phyloP scores from a whole-genome alignment of 495 filamentous ascomycete genomes.

The Penicillium pulvis region DNA sequence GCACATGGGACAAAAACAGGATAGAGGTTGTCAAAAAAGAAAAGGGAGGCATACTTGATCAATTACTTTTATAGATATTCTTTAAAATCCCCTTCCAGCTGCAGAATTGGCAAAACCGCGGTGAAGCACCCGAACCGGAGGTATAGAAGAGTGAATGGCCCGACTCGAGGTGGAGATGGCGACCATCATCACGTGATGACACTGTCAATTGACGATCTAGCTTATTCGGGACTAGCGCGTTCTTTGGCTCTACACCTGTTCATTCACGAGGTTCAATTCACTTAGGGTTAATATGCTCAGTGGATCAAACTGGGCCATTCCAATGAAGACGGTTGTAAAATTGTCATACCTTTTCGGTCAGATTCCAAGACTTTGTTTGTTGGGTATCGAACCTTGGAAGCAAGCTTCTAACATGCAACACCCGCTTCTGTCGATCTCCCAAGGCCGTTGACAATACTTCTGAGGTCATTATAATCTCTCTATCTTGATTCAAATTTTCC shows the following conservation, averaged over 20 bases:
- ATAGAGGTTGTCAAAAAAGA: not conserved
- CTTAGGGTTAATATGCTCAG: not conserved
- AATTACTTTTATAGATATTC: not conserved
- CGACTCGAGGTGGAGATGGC: constrained; percentile 11
- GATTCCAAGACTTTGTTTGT: too few species aligned
- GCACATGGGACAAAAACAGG: not conserved
- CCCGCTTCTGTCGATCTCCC: too few species aligned
- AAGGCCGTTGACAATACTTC: too few species aligned
- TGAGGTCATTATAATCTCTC: too few species aligned
- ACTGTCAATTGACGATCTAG: constrained; percentile 6
- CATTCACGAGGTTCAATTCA: not conserved
- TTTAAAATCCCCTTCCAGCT: not conserved
- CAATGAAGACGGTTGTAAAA: too few species aligned
- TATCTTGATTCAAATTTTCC: too few species aligned
- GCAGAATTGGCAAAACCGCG: constrained; percentile 2
- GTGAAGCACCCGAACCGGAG: constrained; percentile 5
- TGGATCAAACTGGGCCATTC: too few species aligned
- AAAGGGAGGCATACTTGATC: not conserved
- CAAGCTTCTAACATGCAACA: too few species aligned
- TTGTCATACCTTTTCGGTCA: too few species aligned
- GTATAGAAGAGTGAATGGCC: constrained; percentile 16
- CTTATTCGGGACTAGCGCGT: constrained; percentile 1
- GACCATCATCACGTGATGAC: constrained; percentile 1
- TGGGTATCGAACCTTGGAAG: too few species aligned
- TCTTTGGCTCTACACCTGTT: not conserved